Evolutionary conservation across 176 grass and related monocot genomes (phyloP).

Genomic region (Triticum monococcum): DNA sequence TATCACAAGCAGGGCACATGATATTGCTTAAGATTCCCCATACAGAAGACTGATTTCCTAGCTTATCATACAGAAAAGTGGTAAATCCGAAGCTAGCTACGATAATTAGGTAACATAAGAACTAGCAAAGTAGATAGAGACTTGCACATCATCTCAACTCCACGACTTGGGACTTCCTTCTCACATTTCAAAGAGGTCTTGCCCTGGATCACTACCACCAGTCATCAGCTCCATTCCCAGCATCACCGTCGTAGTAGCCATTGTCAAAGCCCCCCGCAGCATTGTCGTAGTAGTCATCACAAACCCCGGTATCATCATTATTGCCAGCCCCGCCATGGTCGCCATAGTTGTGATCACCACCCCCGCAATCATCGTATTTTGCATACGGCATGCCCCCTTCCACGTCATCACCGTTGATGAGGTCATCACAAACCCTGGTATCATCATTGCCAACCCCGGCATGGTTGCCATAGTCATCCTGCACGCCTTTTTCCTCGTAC

Average conservation of each 20-base stretch:
- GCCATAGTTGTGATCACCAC: not conserved
- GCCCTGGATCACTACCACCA: not conserved
- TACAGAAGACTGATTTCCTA: not conserved
- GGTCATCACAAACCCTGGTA: too few species aligned
- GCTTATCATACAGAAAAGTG: not conserved
- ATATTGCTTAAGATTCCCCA: not conserved
- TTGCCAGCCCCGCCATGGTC: not conserved
- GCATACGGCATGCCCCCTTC: not conserved
- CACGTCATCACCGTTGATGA: not conserved
- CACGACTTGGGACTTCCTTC: not conserved
- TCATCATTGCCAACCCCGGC: not conserved
- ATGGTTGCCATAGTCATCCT: not conserved
- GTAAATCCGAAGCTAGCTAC: not conserved
- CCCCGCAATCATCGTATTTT: too few species aligned
- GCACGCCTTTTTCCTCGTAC: not conserved
- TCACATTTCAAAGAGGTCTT: not conserved
- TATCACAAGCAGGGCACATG: not conserved
- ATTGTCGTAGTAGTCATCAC: not conserved
- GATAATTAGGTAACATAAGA: not conserved
- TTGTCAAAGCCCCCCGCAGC: not conserved
- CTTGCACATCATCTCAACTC: not conserved
- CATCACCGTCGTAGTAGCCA: not conserved
- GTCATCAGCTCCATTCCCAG: not conserved
- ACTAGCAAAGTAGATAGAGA: not conserved
- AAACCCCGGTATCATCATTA: not conserved